Conservation (phyloP, 495 filamentous ascomycete genomes). For the Penicillium paradoxum region DNA sequence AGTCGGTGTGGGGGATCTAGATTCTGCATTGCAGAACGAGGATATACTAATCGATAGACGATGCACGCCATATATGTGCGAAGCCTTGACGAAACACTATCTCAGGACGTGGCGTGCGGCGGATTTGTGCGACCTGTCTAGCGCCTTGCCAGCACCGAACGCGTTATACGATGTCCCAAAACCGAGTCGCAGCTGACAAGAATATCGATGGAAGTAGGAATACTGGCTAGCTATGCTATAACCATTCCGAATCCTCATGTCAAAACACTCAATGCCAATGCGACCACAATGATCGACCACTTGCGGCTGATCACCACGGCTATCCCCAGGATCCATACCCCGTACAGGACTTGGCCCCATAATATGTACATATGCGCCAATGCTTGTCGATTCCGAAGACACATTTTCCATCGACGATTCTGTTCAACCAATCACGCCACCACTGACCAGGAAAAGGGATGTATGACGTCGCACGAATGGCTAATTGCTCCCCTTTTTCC, state of each 20-base stretch:
- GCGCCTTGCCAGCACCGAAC: neutral
- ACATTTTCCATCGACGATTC: neutral
- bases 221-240: too few species aligned
- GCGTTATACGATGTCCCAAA: neutral
- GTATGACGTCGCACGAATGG: neutral
- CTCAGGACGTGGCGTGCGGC: neutral
- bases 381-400: neutral
- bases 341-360: neutral
- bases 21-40: neutral
- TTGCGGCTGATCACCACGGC: slow-evolving; percentile 3
- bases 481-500: neutral
- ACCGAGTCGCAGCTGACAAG: too few species aligned
- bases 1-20: neutral
- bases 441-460: neutral
- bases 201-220: too few species aligned
- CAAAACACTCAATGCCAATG: too few species aligned
- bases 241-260: too few species aligned
- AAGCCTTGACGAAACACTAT: neutral
- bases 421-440: neutral
- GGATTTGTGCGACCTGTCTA: neutral
- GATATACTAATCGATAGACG: neutral
- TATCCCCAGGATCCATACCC: slow-evolving; percentile 2
- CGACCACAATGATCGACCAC: slow-evolving; percentile 11
- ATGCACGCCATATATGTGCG: neutral
- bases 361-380: neutral